phyloP scores from a whole-genome alignment of 257 asterid species.

The Gentiana macrophylla region DNA sequence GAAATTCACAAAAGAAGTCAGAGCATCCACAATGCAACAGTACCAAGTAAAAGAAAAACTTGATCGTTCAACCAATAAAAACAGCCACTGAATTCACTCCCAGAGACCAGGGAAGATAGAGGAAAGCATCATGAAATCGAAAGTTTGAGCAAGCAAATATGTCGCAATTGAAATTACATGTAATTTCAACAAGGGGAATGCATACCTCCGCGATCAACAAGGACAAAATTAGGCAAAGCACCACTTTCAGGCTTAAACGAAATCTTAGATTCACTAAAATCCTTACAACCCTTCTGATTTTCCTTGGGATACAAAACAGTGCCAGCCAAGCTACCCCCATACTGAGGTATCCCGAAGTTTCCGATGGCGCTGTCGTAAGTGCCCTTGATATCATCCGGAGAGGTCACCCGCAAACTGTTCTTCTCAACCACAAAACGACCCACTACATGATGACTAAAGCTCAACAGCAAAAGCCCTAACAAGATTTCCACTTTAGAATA shows the following conservation, averaged over 20 bases:
- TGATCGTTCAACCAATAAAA: no score
- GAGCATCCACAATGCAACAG: no score
- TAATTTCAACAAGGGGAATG: background rate
- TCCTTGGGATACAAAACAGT: conserved; percentile 60
- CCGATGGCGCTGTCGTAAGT: conserved; percentile 81
- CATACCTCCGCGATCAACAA: conserved; percentile 93
- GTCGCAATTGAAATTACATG: background rate
- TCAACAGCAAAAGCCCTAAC: conserved; percentile 33
- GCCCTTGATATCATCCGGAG: conserved; percentile 74
- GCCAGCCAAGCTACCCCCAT: conserved; percentile 93
- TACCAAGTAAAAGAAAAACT: no score
- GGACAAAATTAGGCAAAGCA: conserved; percentile 73
- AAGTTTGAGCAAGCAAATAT: background rate
- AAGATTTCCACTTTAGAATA: conserved; percentile 33
- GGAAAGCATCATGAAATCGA: no score
- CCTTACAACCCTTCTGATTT: conserved; percentile 63
- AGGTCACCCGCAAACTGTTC: conserved; percentile 79
- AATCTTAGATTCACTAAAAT: conserved; percentile 48
- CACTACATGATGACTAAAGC: conserved; percentile 29
- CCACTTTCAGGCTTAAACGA: conserved; percentile 73
- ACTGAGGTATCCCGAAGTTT: conserved; percentile 88
- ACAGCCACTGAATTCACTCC: no score
- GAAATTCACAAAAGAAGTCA: no score
- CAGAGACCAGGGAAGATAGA: no score
- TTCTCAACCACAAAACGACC: conserved; percentile 87